Base-by-base conservation (phyloP, 345 rosid species). In the Linum usitatissimum region DNA sequence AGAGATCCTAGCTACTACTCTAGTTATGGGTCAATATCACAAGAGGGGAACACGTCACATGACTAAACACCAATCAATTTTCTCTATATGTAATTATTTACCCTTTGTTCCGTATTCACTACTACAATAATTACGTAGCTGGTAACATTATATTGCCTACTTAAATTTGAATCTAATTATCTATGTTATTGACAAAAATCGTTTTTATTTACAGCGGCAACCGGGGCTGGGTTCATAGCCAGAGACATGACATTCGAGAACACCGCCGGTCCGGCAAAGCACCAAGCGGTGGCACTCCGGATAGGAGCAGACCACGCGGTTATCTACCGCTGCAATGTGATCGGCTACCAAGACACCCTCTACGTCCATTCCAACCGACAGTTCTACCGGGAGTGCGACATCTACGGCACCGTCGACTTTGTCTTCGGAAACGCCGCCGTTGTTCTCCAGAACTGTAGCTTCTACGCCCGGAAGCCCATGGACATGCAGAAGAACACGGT, bases 221-320 rank as follows among this genome's bases (percentile, higher is more conserved):
- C 87, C 0, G 99, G 99, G 57, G 78, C 96, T 3, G 99, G 99
- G 0, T 93, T 93, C 58, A 87, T 93, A 5, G 99, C 92, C 6
- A 79, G 95, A 19, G 99, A 87, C 88, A 86, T 93, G 19, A 86
- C 99, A 20, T 93, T 93, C 38, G 76, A 83, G 77, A 93, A 93
- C 39, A 84, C 72, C 73, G 99, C 99, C 0, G 99, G 99, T 28
- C 92, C 99, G 0, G 75, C 66, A 0, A 93, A 86, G 84, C 97
- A 90, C 71, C 99, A 90, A n/a, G 99, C 99, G 0, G 99, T 93
- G 28, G 99, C 99, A 3, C 97, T 93, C 57, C 88, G 99, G 0
- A 62, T 93, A 2, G 97, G 99, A 0, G 96, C 99, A 1, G 99
- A 93, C 70, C 97, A 93, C 30, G 90, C 97, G 0, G 99, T 90